Percentiles rank a stretch among this genome's conserved stretches.
These are phyloP conservation scores for Aspergillus fumigatus DNA, from an alignment of 2,329 filamentous ascomycete genomes.

Conservation along the genomic window DNA sequence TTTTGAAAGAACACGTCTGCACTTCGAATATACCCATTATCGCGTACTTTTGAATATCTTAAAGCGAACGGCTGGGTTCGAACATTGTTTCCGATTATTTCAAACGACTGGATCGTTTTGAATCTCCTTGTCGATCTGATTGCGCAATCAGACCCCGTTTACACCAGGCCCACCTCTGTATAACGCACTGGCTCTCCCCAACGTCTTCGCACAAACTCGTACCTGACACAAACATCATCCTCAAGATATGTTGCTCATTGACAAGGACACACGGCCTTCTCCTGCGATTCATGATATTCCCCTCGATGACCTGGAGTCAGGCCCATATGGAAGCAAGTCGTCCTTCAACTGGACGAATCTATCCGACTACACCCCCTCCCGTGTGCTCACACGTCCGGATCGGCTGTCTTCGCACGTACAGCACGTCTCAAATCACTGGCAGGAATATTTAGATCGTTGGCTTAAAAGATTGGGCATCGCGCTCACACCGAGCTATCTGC, in stretches of 20 bases:
- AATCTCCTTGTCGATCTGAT: background rate
- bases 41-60: background rate
- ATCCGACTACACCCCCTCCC: conserved; percentile 21
- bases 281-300: conserved; percentile 25
- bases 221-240: background rate
- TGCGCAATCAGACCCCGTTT: background rate
- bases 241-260: conserved; percentile 11
- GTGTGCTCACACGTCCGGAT: conserved; percentile 16
- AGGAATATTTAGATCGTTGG: conserved; percentile 18
- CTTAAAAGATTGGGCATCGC: conserved; percentile 24
- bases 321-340: conserved; percentile 4
- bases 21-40: background rate
- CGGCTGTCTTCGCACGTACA: conserved; percentile 14
- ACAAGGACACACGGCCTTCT: conserved; percentile 15
- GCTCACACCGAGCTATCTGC: conserved; percentile 35
- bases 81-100: background rate
- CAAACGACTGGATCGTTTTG: background rate
- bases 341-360: conserved; percentile 19
- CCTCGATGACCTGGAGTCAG: conserved; percentile 26
- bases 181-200: background rate
- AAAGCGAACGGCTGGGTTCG: background rate
- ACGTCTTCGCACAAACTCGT: background rate
- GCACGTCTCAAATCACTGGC: conserved; percentile 22
- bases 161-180: background rate
- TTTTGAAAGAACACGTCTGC: background rate